These are phyloP conservation scores for Penicillium griseofulvum DNA, from an alignment of 2,329 filamentous ascomycete species.

Conservation along the genomic window DNA sequence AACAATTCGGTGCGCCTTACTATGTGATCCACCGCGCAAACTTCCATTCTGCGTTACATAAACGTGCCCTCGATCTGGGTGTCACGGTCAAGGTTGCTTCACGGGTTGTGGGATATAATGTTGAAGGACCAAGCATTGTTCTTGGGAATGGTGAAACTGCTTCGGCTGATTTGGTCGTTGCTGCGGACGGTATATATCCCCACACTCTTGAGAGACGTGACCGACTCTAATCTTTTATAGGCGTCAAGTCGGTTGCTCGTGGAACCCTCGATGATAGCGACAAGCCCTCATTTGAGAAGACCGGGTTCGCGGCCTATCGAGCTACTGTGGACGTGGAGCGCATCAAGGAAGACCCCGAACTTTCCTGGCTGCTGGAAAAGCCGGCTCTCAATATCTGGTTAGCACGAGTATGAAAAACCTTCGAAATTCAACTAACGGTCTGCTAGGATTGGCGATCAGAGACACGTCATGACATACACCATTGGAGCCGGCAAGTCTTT, in stretches of 20 bases:
- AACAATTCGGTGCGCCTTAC: conserved; percentile 26
- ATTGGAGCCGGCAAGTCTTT: conserved; percentile 46
- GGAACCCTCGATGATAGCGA: not conserved
- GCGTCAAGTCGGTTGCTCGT: conserved; percentile 23
- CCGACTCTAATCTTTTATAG: not conserved
- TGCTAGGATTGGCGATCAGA: conserved; percentile 22
- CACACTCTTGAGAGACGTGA: too few relatives aligned
- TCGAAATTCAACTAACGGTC: not conserved
- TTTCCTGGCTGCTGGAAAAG: conserved; percentile 41
- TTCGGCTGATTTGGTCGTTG: conserved; percentile 19
- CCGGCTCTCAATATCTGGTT: conserved; percentile 44
- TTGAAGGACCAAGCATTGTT: conserved; percentile 3
- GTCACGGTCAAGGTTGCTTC: conserved; percentile 15
- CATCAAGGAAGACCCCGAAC: conserved; percentile 38
- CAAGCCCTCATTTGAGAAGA: conserved; percentile 5
- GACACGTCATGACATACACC: conserved; percentile 46
- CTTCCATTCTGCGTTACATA: conserved; percentile 29
- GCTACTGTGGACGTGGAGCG: conserved; percentile 41
- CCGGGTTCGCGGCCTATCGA: conserved; percentile 46
- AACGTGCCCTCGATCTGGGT: conserved; percentile 16
- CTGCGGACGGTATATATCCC: conserved; percentile 19
- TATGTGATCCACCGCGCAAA: conserved; percentile 20
- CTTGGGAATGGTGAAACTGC: conserved; percentile 5
- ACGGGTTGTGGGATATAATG: conserved; percentile 14
- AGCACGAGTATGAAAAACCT: not conserved